Base-by-base conservation (phyloP, 805 yeast species). In the Metschnikowia chrysomelidarum region DNA sequence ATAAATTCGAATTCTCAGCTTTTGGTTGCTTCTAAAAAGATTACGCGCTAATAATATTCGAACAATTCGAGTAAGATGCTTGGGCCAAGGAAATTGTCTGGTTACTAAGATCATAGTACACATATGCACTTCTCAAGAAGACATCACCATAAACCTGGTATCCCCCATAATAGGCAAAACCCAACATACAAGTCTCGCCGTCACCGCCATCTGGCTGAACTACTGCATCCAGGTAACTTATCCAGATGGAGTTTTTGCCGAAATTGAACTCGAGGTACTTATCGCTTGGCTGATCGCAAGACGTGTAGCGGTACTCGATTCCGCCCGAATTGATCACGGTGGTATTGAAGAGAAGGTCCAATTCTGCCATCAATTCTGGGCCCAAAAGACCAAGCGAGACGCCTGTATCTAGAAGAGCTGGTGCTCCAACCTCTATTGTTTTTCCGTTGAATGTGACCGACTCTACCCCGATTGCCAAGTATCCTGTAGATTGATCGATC, bases 71-170 rank as follows among this genome's bases (percentile, higher is more conserved):
- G 35, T 40, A 43, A 20, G 24, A 25, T 3, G 45, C 46, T 37
- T 41, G 44, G 14, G 46, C 51, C 13, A 49, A 35, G 4, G 46
- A 34, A 14, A 49, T 41, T 12, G 39, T 34, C 29, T 35, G 17
- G 26, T 39, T 49, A 5, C 44, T 35, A 11, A 47, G 39, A 24
- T 49, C 48, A 22, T 35, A 47, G 36, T 43, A 41, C 8, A 37
- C 43, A 30, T 49, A 49, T 5, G 50, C 50, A 14, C 38, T 31
- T 30, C 53, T 35, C 40, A 49, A 41, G 30, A 49, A 47, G 14
- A 38, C 45, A 12, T 49, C 49, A 2, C 53, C 53, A 25, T 40
- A 38, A 21, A 43, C 32, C 24, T 19, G 26, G 33, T 32, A 23
- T 26, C 30, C 40, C n/a, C 34, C 10, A 32, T 19, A 24, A 24